Evolutionary conservation across 495 filamentous ascomycete species (phyloP).

Genomic region (Annulohypoxylon moriforme): DNA sequence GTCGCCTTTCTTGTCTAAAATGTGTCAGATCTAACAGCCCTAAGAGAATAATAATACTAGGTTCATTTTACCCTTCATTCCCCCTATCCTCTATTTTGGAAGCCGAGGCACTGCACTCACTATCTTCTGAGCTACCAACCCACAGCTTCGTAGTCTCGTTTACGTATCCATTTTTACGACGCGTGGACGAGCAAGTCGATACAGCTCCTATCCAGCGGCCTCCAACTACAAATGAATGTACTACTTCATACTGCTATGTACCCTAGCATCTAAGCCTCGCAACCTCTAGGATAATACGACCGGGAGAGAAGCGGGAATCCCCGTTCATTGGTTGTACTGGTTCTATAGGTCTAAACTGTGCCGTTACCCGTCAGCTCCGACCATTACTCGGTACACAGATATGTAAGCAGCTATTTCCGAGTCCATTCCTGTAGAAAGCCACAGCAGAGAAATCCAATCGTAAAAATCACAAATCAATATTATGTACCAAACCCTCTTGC

Average conservation of each 20-base stretch:
- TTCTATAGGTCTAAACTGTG: slow-evolving; percentile 25
- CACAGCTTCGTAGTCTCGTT: background rate
- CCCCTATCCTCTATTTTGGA: background rate
- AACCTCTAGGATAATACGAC: slow-evolving; percentile 18
- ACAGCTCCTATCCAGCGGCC: slow-evolving; percentile 32
- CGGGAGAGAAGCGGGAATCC: background rate
- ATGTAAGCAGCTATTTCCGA: background rate
- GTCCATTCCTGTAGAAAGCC: background rate
- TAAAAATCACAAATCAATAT: slow-evolving; percentile 30
- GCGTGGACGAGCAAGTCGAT: slow-evolving; percentile 21
- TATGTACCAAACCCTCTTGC: background rate
- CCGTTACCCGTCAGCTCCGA: slow-evolving; percentile 29
- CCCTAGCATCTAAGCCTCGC: slow-evolving; percentile 37
- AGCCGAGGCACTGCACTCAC: background rate
- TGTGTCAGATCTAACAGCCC: background rate
- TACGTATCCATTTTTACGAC: slow-evolving; percentile 4
- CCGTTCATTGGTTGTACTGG: slow-evolving; percentile 16
- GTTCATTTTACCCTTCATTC: background rate
- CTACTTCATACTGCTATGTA: slow-evolving; percentile 22
- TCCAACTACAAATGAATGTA: slow-evolving; percentile 14
- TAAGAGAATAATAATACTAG: background rate
- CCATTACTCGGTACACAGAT: background rate
- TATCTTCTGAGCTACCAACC: background rate
- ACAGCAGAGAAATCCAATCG: background rate
- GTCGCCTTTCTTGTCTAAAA: background rate